Percentiles rank a stretch among this genome's conserved stretches.
Conservation (phyloP, 139 green algal genomes). For the Desmodesmus armatus region DNA sequence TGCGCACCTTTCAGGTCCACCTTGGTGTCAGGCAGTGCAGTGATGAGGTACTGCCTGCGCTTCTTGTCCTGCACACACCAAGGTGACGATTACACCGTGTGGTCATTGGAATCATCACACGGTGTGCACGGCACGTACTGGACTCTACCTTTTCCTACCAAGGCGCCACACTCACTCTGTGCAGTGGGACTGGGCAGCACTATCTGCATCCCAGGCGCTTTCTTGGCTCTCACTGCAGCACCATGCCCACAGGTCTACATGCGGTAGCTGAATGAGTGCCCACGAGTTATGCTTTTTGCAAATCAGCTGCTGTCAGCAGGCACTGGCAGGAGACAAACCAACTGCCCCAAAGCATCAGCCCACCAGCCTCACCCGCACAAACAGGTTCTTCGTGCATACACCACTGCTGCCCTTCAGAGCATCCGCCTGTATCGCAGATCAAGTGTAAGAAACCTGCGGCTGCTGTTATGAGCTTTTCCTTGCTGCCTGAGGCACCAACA, state of each 20-base stretch:
- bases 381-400: slow-evolving; percentile 64
- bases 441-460: background rate
- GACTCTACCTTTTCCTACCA: too few species aligned
- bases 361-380: slow-evolving; percentile 56
- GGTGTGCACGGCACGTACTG: too few species aligned
- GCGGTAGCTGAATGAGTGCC: too few species aligned
- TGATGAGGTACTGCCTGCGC: slow-evolving; percentile 73
- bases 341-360: background rate
- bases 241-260: too few species aligned
- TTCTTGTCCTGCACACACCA: slow-evolving; percentile 78
- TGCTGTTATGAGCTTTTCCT: background rate
- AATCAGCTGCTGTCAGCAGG: too few species aligned
- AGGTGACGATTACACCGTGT: too few species aligned
- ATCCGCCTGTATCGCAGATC: background rate
- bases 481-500: background rate
- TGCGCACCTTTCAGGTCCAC: slow-evolving; percentile 72
- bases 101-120: too few species aligned
- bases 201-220: too few species aligned
- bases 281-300: too few species aligned
- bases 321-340: background rate
- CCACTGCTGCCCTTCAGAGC: slow-evolving; percentile 33
- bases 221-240: too few species aligned
- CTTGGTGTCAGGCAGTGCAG: slow-evolving; percentile 66
- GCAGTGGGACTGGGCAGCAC: too few species aligned
- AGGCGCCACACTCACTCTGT: background rate